Conservation (phyloP, 2,329 filamentous ascomycete species). For the Alternaria sp. region DNA sequence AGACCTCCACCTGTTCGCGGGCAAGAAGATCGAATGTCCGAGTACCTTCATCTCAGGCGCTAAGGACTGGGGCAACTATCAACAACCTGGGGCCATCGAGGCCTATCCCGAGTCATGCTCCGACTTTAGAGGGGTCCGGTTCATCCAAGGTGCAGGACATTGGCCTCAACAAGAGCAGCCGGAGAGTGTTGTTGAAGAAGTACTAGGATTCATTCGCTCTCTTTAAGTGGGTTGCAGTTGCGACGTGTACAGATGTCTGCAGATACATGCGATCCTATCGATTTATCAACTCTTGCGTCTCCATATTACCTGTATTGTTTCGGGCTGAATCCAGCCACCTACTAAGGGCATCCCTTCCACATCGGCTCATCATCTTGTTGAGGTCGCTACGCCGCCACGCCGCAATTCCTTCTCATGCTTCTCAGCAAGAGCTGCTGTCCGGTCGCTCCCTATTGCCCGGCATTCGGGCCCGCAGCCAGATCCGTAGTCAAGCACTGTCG, state of each 20-base stretch:
- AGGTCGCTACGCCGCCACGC: not conserved
- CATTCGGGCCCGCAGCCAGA: not conserved
- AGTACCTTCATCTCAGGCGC: conserved; percentile 69
- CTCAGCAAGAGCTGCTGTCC: not conserved
- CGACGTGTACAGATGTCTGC: not conserved
- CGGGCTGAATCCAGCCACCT: not conserved
- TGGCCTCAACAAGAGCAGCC: conserved; percentile 76
- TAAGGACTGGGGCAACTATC: conserved; percentile 73
- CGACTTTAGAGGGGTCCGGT: conserved; percentile 62
- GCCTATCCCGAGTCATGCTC: conserved; percentile 62
- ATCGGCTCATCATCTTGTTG: not conserved
- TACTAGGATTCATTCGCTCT: conserved; percentile 55
- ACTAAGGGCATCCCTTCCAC: not conserved
- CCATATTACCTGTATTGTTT: not conserved
- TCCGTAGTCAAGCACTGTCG: not conserved
- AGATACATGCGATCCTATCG: not conserved
- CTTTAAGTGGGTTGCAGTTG: conserved; percentile 17
- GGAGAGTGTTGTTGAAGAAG: conserved; percentile 60
- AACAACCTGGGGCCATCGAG: conserved; percentile 71
- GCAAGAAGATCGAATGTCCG: conserved; percentile 69
- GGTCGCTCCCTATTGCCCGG: not conserved
- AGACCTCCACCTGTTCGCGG: conserved; percentile 68
- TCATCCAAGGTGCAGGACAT: conserved; percentile 71
- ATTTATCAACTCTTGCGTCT: not conserved
- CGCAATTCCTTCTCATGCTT: not conserved